Evolutionary conservation across 345 rosid species (phyloP).

Genomic region (Syzygium aqueum): DNA sequence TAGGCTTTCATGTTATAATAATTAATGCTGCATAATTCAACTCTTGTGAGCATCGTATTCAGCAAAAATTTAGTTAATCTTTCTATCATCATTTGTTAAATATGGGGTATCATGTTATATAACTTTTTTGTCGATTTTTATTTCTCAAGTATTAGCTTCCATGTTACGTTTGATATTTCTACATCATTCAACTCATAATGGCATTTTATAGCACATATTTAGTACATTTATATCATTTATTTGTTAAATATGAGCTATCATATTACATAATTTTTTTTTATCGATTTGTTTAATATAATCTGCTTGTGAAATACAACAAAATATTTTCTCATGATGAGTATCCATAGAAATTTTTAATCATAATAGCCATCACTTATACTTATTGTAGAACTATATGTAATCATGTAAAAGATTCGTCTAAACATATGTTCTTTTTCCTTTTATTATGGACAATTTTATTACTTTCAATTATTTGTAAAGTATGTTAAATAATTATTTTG

Average conservation of each 20-base stretch:
- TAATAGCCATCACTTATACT: neutral
- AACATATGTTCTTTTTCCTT: neutral
- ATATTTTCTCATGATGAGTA: neutral
- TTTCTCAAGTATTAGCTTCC: neutral
- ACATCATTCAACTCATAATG: neutral
- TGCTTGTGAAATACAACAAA: neutral
- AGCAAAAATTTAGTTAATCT: too few species aligned
- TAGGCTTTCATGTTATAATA: too few species aligned
- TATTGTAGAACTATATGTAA: neutral
- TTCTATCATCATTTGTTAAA: neutral
- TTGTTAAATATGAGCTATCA: neutral
- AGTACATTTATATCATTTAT: fast-evolving
- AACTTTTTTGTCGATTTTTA: too few species aligned
- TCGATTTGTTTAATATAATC: too few species aligned
- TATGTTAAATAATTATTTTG: neutral
- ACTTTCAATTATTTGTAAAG: neutral
- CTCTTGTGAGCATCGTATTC: neutral
- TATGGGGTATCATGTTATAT: neutral
- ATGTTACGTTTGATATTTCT: too few species aligned
- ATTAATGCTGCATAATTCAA: neutral
- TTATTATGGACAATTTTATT: neutral
- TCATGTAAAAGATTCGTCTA: neutral
- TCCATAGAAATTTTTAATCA: neutral
- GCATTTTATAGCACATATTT: neutral
- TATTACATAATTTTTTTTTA: too few species aligned